Base-by-base conservation (phyloP, 306 rosid species). In the Datisca glomerata region DNA sequence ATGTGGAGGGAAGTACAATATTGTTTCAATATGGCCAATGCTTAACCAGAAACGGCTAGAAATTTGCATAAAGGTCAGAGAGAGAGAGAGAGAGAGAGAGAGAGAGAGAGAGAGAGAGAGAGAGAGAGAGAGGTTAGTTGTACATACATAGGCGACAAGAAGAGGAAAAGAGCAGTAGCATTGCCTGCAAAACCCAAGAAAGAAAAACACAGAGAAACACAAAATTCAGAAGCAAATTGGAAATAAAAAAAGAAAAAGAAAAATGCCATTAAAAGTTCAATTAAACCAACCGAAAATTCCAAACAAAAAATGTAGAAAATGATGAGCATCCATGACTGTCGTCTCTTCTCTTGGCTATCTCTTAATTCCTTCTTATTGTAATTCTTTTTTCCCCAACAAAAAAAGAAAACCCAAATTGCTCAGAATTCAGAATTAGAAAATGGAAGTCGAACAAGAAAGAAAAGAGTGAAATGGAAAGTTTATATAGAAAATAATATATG, bases 111-210 rank as follows among this genome's bases (percentile, higher is more conserved):
- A 31, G 8, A 45, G 34, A 22, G 49, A 46, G 29, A 23, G 51
- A 28, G 28, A 15, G n/a, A n/a, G n/a, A n/a, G n/a, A n/a, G n/a
- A n/a, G n/a, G n/a, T n/a, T n/a, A n/a, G n/a, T n/a, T n/a, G 35
- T 43, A 27, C 75, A 18, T 79, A 89, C 98, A 59, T 52, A 16
- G 98, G 98, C 17, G 98, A 45, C 61, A 89, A 62, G 86, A 80
- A 89, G 74, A 89, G 98, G 72, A 89, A 89, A 43, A 89, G 50
- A 59, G 95, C 98, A 5, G 81, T 66, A 18, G 55, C 92, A 73
- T 89, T 89, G 28, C 98, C 98, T 89, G 71, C 17, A 50, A 41
- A 29, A 13, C 20, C 28, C 23, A 33, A 41, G 6, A 67, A 47
- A 48, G 45, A 38, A 56, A 45, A 55, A 55, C 6, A 29, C 17